Evolutionary conservation across 352 stramenopile genomes (phyloP), one percentile per base, ranked within the genome.

Genomic region (Pythium guiyangense): DNA sequence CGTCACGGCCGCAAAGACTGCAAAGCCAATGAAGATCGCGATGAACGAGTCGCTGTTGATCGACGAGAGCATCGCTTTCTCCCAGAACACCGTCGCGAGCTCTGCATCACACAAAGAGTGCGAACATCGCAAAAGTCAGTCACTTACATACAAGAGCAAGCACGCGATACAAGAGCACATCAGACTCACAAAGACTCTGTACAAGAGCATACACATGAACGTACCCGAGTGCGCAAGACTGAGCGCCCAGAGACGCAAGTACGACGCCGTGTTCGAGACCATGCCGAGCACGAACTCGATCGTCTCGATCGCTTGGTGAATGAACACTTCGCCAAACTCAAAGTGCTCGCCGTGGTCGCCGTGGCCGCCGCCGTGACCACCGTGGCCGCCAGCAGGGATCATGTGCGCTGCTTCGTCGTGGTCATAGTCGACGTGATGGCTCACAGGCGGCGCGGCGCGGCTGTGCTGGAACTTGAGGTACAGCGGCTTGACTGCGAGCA

Each of bases 241-340:
- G 49, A 99, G 68, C 14, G 97, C 97, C 97, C 97, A 99, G 10
- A 99, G 89, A 93, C 97, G 96, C 57, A 99, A 83, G 79, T 99
- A 99, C 34, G 96, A 99, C 11, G 97, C 97, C 26, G 97, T 99
- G 85, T 99, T 99, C 52, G 96, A 99, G 29, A 99, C 93, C 93
- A 99, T 99, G 37, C 97, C 96, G 54, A 99, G 87, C 62, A 99
- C 96, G 63, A 99, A 99, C 78, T 99, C 97, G 64, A 99, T 99
- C 27, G 97, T 99, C 79, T 99, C 96, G 73, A 99, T 99, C 31
- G 80, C 96, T 68, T 99, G 96, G 79, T 99, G 97, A 62, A 99
- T 99, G 31, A 99, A 73, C 49, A 99, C 90, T 74, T 99, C 97
- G 37, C 93, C 94, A 68, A 99, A 98, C 39, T 96, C 80, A 67